Evolutionary conservation across 352 stramenopile species (phyloP).

Genomic region (Thalassiosira pacifica): DNA sequence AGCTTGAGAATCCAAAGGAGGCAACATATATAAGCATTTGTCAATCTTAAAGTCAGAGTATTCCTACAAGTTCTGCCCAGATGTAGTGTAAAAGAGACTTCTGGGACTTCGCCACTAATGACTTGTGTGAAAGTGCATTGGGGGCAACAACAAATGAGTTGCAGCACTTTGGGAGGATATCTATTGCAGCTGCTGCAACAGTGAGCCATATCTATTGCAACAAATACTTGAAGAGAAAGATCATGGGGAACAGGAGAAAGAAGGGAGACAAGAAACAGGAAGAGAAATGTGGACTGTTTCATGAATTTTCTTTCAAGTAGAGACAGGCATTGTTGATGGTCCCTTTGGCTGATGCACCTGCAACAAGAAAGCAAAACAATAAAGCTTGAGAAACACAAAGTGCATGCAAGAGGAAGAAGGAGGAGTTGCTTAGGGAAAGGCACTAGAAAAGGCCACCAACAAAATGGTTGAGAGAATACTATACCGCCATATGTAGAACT

Average conservation of each 20-base stretch:
- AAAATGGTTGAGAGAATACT: constrained; percentile 7
- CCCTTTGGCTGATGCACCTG: neutral
- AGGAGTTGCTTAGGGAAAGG: neutral
- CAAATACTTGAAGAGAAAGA: constrained; percentile 10
- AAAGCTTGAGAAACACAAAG: neutral
- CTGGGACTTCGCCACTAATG: constrained; percentile 14
- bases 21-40: constrained; percentile 36
- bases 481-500: constrained; percentile 36
- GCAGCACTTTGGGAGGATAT: constrained; percentile 25
- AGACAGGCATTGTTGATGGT: neutral
- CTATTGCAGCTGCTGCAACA: neutral
- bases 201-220: constrained; percentile 22
- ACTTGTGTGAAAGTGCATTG: no score
- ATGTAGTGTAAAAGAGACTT: constrained; percentile 29
- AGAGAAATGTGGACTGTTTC: constrained; percentile 24
- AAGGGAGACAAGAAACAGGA: constrained; percentile 14
- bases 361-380: neutral
- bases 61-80: constrained; percentile 29
- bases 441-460: neutral
- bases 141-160: neutral
- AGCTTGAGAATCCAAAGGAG: constrained; percentile 19
- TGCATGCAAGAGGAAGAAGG: neutral
- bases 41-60: constrained; percentile 6
- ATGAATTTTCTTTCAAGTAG: neutral
- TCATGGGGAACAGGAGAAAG: no score